These are phyloP conservation scores for Mycena galericulata DNA, from an alignment of 768 basidiomycete species.

Conservation along the genomic window DNA sequence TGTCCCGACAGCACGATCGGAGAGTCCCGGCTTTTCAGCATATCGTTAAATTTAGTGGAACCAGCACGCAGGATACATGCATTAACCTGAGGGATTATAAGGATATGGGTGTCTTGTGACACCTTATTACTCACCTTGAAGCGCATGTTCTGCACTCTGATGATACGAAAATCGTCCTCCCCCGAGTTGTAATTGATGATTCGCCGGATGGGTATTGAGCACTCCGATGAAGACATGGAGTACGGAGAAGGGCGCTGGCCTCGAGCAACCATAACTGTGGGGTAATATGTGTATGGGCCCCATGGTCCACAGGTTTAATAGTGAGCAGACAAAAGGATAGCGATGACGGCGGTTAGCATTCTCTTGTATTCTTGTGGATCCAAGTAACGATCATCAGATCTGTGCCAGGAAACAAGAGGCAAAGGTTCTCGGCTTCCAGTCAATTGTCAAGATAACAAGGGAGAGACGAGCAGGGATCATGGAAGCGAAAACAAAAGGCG, in stretches of 20 bases:
- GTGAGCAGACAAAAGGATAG: conserved; percentile 5
- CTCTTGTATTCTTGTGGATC: background rate
- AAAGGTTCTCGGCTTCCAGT: background rate
- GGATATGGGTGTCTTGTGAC: conserved; percentile 31
- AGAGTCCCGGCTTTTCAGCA: conserved; percentile 36
- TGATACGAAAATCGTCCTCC: conserved; percentile 21
- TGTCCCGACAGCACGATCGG: conserved; percentile 55
- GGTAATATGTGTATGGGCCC: background rate
- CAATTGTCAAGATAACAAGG: conserved; percentile 10
- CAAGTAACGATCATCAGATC: conserved; percentile 16
- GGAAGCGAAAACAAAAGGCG: no score
- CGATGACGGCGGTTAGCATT: conserved; percentile 10
- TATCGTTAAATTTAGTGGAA: conserved; percentile 13
- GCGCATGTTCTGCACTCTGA: conserved; percentile 35
- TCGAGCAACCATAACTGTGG: conserved; percentile 22
- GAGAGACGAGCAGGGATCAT: no score
- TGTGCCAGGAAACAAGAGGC: background rate
- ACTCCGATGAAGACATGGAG: conserved; percentile 15
- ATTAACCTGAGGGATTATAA: conserved; percentile 35
- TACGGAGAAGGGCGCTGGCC: conserved; percentile 20
- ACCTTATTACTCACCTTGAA: conserved; percentile 38
- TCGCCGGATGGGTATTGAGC: conserved; percentile 23
- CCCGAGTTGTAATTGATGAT: conserved; percentile 15
- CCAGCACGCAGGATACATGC: conserved; percentile 7
- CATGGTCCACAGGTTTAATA: conserved; percentile 22